phyloP scores from a whole-genome alignment of 2,329 filamentous ascomycete species.

The Paradendryphiella salina region DNA sequence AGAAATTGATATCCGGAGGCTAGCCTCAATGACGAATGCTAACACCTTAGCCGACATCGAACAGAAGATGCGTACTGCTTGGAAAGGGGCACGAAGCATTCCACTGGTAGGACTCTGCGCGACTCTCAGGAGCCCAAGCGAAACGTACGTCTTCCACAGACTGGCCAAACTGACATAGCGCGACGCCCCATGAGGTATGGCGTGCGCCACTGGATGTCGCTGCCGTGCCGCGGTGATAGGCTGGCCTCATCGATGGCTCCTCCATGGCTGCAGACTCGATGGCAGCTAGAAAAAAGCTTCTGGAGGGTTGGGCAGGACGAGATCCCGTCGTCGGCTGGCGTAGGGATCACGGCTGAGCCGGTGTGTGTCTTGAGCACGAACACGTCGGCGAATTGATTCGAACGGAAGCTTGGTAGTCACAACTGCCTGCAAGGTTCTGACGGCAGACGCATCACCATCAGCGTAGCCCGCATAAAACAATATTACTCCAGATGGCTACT shows the following conservation, averaged over 20 bases:
- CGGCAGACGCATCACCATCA: conserved; percentile 37
- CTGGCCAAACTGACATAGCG: conserved; percentile 18
- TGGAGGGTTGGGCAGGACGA: conserved; percentile 26
- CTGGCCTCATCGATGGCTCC: conserved; percentile 18
- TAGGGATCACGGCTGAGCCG: conserved; percentile 24
- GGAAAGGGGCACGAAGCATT: conserved; percentile 26
- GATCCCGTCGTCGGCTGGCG: conserved; percentile 26
- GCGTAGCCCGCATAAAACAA: conserved; percentile 33
- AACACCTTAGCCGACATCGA: conserved; percentile 29
- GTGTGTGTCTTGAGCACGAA: conserved; percentile 26
- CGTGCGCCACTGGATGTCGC: conserved; percentile 7
- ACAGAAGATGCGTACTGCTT: conserved; percentile 13
- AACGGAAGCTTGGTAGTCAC: conserved; percentile 21
- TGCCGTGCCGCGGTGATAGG: conserved; percentile 5
- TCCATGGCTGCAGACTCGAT: conserved; percentile 35
- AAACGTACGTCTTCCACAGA: conserved; percentile 9
- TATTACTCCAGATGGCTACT: conserved; percentile 26
- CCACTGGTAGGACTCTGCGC: conserved; percentile 19
- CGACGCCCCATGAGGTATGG: conserved; percentile 13
- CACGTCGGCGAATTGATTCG: conserved; percentile 37
- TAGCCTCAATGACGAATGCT: conserved; percentile 34
- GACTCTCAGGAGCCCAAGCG: conserved; percentile 20
- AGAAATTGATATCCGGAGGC: conserved; percentile 16
- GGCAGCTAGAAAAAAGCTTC: conserved; percentile 19
- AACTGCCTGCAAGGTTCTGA: conserved; percentile 34